Percentiles rank a stretch among this genome's conserved stretches.
These are phyloP conservation scores for Colletotrichum sp. DNA, from an alignment of 2,329 filamentous ascomycete species.

Conservation along the genomic window DNA sequence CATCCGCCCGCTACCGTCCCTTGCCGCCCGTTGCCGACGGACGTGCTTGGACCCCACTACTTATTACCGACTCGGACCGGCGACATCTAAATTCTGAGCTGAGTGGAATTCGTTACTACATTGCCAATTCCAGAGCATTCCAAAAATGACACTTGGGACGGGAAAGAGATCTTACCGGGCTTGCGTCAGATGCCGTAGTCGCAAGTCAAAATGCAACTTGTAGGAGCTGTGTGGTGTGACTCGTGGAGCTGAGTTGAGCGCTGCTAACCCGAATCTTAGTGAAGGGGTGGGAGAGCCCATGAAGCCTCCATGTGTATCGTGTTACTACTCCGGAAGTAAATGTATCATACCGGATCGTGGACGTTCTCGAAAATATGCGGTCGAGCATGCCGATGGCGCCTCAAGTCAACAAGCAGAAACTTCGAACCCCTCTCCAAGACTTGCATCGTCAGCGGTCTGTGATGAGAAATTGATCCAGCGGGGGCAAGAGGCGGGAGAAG, in stretches of 20 bases:
- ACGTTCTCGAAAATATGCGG: background rate
- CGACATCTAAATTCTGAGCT: background rate
- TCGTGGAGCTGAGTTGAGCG: background rate
- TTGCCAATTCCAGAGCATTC: background rate
- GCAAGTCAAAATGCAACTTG: background rate
- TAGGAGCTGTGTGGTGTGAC: background rate
- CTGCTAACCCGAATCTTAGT: background rate
- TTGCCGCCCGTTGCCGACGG: background rate
- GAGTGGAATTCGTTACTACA: background rate
- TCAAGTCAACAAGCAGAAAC: background rate
- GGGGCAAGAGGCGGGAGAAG: background rate
- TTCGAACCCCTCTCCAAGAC: background rate
- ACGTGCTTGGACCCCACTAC: background rate
- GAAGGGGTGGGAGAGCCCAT: background rate
- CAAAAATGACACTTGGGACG: background rate
- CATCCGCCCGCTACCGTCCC: background rate
- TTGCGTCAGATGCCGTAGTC: background rate
- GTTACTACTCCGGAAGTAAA: background rate
- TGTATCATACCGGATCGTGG: background rate
- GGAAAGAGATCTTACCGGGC: background rate
- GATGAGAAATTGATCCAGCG: fast-evolving
- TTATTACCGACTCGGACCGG: background rate
- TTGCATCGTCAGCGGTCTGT: background rate
- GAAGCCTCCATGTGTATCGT: background rate
- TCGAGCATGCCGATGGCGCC: background rate